Evolutionary conservation across 164 flowering plant species (phyloP).

Genomic region (Piper longum): DNA sequence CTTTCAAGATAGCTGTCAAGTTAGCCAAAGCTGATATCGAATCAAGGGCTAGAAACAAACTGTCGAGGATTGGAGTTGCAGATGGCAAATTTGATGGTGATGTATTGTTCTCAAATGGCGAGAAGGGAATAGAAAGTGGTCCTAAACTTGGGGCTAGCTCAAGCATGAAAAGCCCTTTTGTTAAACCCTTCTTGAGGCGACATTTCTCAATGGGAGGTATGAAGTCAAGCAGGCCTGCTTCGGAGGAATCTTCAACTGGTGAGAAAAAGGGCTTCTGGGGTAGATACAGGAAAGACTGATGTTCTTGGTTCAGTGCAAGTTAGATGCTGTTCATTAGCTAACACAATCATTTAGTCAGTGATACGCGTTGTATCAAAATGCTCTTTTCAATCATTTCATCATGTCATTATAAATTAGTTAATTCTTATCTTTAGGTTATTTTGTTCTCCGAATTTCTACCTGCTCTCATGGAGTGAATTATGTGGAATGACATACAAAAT

Average conservation of each 20-base stretch:
- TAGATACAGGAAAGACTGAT: too few relatives aligned
- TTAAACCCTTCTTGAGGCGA: constrained; percentile 58
- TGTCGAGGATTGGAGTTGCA: constrained; percentile 43
- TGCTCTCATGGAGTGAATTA: too few relatives aligned
- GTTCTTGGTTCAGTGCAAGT: not conserved
- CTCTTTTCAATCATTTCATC: too few relatives aligned
- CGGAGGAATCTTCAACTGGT: constrained; percentile 24
- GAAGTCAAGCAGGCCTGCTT: constrained; percentile 26
- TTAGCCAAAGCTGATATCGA: constrained; percentile 43
- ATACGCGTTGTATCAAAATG: too few relatives aligned
- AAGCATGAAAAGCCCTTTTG: constrained; percentile 36
- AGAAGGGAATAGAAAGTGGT: constrained; percentile 22
- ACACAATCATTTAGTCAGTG: too few relatives aligned
- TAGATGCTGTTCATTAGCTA: not conserved
- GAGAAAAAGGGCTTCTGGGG: constrained; percentile 64
- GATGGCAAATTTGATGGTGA: constrained; percentile 31
- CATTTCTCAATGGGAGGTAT: constrained; percentile 67
- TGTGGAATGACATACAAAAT: too few relatives aligned
- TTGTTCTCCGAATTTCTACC: too few relatives aligned
- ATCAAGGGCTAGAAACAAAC: constrained; percentile 31
- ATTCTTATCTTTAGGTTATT: too few relatives aligned
- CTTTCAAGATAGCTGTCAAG: constrained; percentile 35
- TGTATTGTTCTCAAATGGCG: constrained; percentile 12
- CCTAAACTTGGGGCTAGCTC: constrained; percentile 44
- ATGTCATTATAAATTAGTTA: too few relatives aligned